These are phyloP conservation scores for Saturnispora sanitii DNA, from an alignment of 805 yeast species.

Conservation along the genomic window DNA sequence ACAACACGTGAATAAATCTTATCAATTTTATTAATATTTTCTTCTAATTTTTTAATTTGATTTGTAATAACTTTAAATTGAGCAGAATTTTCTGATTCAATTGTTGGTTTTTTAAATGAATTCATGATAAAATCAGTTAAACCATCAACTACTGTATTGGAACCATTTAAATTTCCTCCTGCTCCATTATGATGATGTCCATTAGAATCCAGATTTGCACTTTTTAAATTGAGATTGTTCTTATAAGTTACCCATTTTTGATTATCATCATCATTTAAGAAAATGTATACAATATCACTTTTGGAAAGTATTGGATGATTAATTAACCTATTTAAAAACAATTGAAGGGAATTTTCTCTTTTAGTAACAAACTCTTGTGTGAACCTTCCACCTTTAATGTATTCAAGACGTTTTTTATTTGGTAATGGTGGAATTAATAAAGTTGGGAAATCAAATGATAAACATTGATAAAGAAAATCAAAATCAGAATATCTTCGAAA, in stretches of 20 bases:
- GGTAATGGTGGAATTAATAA: conserved; percentile 90
- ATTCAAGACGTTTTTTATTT: conserved; percentile 82
- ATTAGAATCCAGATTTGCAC: conserved; percentile 12
- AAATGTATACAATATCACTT: conserved; percentile 60
- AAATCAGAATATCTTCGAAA: conserved; percentile 86
- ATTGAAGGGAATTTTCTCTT: conserved; percentile 68
- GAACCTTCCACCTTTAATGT: conserved; percentile 88
- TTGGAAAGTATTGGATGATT: conserved; percentile 63
- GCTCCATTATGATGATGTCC: background rate
- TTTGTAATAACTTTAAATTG: conserved; percentile 81
- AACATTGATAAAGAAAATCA: conserved; percentile 62
- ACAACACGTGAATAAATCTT: conserved; percentile 64
- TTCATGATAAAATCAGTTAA: conserved; percentile 89
- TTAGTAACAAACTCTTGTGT: conserved; percentile 74
- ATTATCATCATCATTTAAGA: conserved; percentile 47
- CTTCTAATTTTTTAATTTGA: conserved; percentile 74
- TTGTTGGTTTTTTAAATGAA: conserved; percentile 71
- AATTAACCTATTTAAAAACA: conserved; percentile 65
- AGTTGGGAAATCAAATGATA: conserved; percentile 73
- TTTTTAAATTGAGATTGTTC: conserved; percentile 31
- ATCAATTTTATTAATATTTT: conserved; percentile 71
- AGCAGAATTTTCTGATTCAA: conserved; percentile 45
- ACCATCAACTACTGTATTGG: conserved; percentile 41
- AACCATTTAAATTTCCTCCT: background rate
- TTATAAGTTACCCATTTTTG: conserved; percentile 63